Evolutionary conservation across 306 rosid species (phyloP).

Genomic region (Prunus davidiana): DNA sequence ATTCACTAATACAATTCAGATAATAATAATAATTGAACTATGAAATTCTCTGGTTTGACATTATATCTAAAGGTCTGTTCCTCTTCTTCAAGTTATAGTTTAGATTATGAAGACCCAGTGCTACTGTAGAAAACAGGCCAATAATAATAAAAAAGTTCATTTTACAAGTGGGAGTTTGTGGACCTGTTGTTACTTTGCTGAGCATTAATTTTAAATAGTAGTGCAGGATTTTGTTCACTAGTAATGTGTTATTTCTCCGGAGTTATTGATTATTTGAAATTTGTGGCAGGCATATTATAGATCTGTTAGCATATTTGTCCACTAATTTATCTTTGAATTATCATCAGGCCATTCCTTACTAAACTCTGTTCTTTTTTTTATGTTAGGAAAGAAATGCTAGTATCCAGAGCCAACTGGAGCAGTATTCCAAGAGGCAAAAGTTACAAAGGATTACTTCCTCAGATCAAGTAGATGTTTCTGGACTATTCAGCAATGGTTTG

Average conservation of each 20-base stretch:
- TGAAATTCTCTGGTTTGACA: neutral
- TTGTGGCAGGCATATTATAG: neutral
- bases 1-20: neutral
- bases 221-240: neutral
- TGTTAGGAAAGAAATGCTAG: slow-evolving; percentile 55
- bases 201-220: neutral
- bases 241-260: too few species aligned
- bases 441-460: slow-evolving; percentile 46
- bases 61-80: neutral
- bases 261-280: neutral
- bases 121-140: neutral
- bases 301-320: neutral
- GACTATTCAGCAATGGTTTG: slow-evolving; percentile 21
- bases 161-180: neutral
- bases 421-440: slow-evolving; percentile 43
- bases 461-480: slow-evolving; percentile 46
- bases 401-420: slow-evolving; percentile 43
- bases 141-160: neutral
- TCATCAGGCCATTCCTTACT: neutral
- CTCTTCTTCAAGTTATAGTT: neutral
- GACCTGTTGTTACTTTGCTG: neutral
- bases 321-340: neutral
- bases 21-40: neutral
- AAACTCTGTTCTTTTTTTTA: neutral
- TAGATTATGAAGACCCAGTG: neutral